phyloP scores from a whole-genome alignment of 2,329 filamentous ascomycete species.

The Gaeumannomyces tritici region DNA sequence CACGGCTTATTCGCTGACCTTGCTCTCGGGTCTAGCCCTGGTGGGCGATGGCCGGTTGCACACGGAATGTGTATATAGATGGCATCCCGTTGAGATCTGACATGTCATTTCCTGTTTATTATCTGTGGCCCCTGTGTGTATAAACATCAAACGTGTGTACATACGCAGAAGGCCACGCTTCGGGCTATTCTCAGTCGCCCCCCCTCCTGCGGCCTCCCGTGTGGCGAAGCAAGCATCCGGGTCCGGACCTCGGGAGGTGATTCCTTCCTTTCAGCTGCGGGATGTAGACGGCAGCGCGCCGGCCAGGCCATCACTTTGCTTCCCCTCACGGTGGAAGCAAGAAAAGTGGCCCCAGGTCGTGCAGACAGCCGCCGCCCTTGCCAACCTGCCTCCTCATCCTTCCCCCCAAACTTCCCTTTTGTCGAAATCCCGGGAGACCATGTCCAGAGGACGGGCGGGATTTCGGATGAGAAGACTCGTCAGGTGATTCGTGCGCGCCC shows the following conservation, averaged over 20 bases:
- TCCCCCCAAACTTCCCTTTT: too few species aligned
- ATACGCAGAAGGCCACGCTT: neutral
- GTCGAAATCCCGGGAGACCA: neutral
- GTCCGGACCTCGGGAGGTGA: neutral
- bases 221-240: neutral
- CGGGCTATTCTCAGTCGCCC: neutral
- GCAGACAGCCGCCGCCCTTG: too few species aligned
- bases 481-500: neutral
- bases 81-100: neutral
- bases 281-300: too few species aligned
- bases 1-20: neutral
- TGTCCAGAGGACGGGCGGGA: too few species aligned
- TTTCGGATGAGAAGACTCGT: neutral
- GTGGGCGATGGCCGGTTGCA: neutral
- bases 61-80: neutral
- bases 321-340: neutral
- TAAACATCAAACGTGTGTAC: neutral
- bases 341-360: too few species aligned
- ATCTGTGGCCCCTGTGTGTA: too few species aligned
- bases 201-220: neutral
- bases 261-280: neutral
- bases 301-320: neutral
- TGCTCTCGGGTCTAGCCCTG: neutral
- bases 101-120: neutral
- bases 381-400: too few species aligned